Base-by-base conservation (phyloP, 352 stramenopile genomes). In the Phytophthora lateralis region DNA sequence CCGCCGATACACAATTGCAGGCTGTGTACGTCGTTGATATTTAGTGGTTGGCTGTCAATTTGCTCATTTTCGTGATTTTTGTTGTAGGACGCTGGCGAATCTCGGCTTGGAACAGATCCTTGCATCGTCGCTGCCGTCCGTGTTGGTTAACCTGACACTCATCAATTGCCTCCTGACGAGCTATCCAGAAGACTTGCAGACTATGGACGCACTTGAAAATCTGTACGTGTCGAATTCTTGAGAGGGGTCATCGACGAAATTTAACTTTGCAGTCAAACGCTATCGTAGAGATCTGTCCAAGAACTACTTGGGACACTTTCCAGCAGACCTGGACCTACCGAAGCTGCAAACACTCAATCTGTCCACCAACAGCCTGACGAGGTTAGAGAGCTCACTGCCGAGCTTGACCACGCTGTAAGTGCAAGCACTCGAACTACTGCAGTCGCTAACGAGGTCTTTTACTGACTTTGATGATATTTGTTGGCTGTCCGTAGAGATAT, bases 241-340 rank as follows among this genome's bases (percentile, higher is more conserved):
- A 38, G 32, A n/a, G 32, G 5, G 12, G 3, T 41, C 2, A 0
- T 41, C 26, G 26, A 30, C 6, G 26, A 30, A 30, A 30, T 30
- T 8, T 30, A 30, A 30, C 26, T 6, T 29, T 30, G 26, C 26
- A 1, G 21, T 1, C 12, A 17, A 17, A 17, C 12, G n/a, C 2
- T 73, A 30, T 15, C 38, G 37, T 24, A 90, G 77, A 21, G 79
- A 91, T 62, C 38, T 89, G 27, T 88, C 81, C 4, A 71, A 80
- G 44, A 91, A 91, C 65, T 88, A 85, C 54, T 76, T 85, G 27
- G 68, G 54, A 27, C 63, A 71, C 39, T 91, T 76, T 57, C 81
- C 81, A 11, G 45, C 51, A 29, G 71, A 82, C 50, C 69, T 82
- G 32, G 60, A 66, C 11, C 18, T 86, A n/a, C 44, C 60, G 3